Evolutionary conservation across 768 basidiomycete genomes (phyloP).

Genomic region (Cystofilobasidium capitatum): DNA sequence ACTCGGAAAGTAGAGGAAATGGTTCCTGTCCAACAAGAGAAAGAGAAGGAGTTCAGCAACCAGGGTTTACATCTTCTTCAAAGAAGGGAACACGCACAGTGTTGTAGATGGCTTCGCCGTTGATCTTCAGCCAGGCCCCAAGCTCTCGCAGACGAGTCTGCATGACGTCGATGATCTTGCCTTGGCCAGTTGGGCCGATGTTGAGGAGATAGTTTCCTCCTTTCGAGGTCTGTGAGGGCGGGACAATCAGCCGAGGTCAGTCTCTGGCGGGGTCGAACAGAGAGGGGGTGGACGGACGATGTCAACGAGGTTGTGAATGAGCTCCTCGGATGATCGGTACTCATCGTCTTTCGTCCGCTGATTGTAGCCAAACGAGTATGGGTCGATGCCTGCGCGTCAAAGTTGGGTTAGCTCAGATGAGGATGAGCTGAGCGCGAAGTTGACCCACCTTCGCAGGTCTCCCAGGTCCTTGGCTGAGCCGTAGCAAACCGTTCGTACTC

Average conservation of each 20-base stretch:
- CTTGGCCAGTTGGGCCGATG: slow-evolving; percentile 51
- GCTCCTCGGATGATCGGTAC: slow-evolving; percentile 44
- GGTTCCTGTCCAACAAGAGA: slow-evolving; percentile 3
- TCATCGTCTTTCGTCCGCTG: slow-evolving; percentile 36
- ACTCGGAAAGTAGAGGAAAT: slow-evolving; percentile 13
- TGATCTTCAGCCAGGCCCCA: slow-evolving; percentile 48
- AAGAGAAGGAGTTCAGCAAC: neutral
- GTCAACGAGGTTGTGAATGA: slow-evolving; percentile 50
- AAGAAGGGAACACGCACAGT: slow-evolving; percentile 41
- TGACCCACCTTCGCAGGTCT: slow-evolving; percentile 47
- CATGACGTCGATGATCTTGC: slow-evolving; percentile 49
- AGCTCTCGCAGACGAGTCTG: slow-evolving; percentile 46
- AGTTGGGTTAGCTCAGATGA: neutral
- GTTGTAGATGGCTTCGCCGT: slow-evolving; percentile 49
- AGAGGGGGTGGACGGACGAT: slow-evolving; percentile 41
- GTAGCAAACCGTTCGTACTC: slow-evolving; percentile 49
- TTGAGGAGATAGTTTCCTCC: slow-evolving; percentile 55
- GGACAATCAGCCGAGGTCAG: neutral
- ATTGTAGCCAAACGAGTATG: slow-evolving; percentile 46
- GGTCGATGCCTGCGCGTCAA: slow-evolving; percentile 38
- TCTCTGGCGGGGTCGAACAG: neutral
- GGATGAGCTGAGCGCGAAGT: neutral
- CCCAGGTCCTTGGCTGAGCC: slow-evolving; percentile 46
- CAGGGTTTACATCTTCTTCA: neutral
- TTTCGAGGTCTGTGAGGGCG: slow-evolving; percentile 40